Evolutionary conservation across 2,329 filamentous ascomycete species (phyloP).

Genomic region (Apiospora phragmitis): DNA sequence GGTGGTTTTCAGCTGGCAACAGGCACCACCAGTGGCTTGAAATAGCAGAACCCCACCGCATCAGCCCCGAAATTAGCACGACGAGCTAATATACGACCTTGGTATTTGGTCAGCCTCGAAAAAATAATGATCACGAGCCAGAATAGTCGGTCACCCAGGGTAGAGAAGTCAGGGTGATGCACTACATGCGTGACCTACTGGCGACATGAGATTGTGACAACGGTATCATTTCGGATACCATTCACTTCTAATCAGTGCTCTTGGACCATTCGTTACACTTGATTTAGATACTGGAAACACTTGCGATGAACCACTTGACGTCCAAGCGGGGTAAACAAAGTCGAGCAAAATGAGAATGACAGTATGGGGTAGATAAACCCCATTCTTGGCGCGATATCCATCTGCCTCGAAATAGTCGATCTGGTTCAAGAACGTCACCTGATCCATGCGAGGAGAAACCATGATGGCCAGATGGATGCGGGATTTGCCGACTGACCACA

Average conservation of each 20-base stretch:
- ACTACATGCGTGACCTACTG: background rate
- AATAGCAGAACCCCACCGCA: background rate
- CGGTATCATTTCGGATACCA: background rate
- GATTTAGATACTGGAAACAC: background rate
- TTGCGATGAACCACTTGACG: background rate
- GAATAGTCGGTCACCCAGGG: background rate
- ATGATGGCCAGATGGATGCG: background rate
- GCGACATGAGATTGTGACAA: background rate
- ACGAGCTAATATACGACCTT: background rate
- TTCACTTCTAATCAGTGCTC: background rate
- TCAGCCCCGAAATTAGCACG: background rate
- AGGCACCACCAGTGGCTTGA: background rate
- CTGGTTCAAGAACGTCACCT: background rate
- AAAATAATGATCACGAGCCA: background rate
- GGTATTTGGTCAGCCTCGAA: background rate
- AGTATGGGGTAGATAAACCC: background rate
- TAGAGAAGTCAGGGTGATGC: background rate
- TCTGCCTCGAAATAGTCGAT: background rate
- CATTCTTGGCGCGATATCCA: background rate
- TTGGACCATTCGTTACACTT: background rate
- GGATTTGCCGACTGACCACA: background rate
- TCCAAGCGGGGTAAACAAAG: background rate
- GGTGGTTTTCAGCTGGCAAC: background rate
- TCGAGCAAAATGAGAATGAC: background rate
- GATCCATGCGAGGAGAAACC: background rate